Evolutionary conservation across 2,329 filamentous ascomycete genomes (phyloP), one percentile per base, ranked within the genome.

Genomic region (Penicillium paneum): DNA sequence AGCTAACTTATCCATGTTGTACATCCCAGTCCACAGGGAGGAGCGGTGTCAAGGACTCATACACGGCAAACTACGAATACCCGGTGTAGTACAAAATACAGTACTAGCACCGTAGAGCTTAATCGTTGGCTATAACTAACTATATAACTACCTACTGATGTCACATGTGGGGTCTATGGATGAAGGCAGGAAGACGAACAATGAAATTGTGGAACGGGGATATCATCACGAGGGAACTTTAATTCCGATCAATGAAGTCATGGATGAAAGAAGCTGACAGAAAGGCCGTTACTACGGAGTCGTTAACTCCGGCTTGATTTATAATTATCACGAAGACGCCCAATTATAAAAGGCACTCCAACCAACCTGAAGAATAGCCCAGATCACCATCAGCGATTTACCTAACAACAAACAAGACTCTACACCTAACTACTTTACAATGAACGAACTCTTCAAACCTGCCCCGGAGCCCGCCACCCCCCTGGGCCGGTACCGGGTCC

Each of bases 401-500:
- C n/a, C 45, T 2, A 51, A 36, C 40, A 17, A 12, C 29, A 8
- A 49, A 28, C n/a, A 53, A 21, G 6, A 44, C 15, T n/a, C 6
- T 24, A 21, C 1, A 19, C 13, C 21, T n/a, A n/a, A n/a, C n/a
- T n/a, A n/a, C n/a, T 15, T n/a, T 44, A 66, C 17, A 58, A 71
- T 71, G 67, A 35, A 61, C 3, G 39, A 62, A 12, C 4, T 72
- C 40, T 73, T 72, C 57, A 43, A 31, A 15, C 74, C 75, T 17
- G 76, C 80, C 6, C 76, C 81, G 4, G 71, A 78, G 4, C 79
- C 84, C 26, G 78, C 82, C 69, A 85, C 84, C 54, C 80, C 83
- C 52, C 72, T 90, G 59, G 84, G 78, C 56, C 80, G 83, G 49
- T 87, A 89, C 63, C 83, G 86, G 7, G 71, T 90, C 42, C 79